Percentiles rank a stretch among this genome's conserved stretches.
Evolutionary conservation across 768 basidiomycete species (phyloP).

Genomic region (Imleria badia): DNA sequence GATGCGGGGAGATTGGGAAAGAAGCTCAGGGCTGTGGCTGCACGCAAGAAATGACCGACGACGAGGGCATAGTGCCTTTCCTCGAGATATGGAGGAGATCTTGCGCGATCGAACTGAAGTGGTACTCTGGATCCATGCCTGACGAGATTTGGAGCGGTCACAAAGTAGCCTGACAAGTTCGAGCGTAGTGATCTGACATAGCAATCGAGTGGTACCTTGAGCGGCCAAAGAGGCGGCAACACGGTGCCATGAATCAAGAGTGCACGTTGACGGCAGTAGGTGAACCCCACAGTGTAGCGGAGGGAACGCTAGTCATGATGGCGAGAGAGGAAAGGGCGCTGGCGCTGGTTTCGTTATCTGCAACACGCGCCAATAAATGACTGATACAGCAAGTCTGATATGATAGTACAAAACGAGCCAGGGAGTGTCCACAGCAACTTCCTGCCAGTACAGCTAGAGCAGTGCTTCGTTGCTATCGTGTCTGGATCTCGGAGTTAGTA

Average conservation of each 20-base stretch:
- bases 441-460: too few relatives aligned
- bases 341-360: too few relatives aligned
- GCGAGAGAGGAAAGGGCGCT: background rate
- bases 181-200: background rate
- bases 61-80: slow-evolving; percentile 9
- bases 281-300: slow-evolving; percentile 22
- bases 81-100: slow-evolving; percentile 22
- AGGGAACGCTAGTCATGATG: slow-evolving; percentile 19
- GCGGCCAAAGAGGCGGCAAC: slow-evolving; percentile 12
- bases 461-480: too few relatives aligned
- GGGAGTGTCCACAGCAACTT: too few relatives aligned
- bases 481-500: too few relatives aligned
- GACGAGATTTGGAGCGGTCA: slow-evolving; percentile 23
- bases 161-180: slow-evolving; percentile 18
- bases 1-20: slow-evolving; percentile 7
- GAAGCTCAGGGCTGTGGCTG: background rate
- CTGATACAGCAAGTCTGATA: too few relatives aligned
- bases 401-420: too few relatives aligned
- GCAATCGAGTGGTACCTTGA: slow-evolving; percentile 8
- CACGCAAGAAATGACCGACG: slow-evolving; percentile 24
- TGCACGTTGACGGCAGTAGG: slow-evolving; percentile 21
- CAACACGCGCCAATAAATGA: too few relatives aligned
- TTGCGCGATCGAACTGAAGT: slow-evolving; percentile 5
- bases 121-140: slow-evolving; percentile 17
- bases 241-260: slow-evolving; percentile 27